Conservation (phyloP, 495 filamentous ascomycete genomes). For the Hypoxylon cercidicola region DNA sequence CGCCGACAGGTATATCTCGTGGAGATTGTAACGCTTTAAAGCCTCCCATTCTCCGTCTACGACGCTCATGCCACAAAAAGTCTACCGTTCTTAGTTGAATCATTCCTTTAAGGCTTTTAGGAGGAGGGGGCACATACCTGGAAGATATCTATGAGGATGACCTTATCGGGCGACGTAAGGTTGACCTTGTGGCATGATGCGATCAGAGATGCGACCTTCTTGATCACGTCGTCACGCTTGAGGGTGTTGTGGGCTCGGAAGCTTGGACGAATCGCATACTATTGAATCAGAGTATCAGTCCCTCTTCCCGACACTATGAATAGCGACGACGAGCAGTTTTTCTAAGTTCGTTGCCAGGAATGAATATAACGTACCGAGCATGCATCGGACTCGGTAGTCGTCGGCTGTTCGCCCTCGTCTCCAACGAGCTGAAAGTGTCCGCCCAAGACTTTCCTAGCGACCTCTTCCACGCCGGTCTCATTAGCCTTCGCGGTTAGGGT, state of each 20-base stretch:
- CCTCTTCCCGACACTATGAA: neutral
- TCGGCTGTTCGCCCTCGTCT: conserved; percentile 24
- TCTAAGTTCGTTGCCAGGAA: neutral
- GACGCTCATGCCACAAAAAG: conserved; percentile 58
- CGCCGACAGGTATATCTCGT: conserved; percentile 54
- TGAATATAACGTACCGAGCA: conserved; percentile 34
- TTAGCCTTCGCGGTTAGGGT: conserved; percentile 79
- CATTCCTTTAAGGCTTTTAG: neutral
- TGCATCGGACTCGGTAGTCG: conserved; percentile 9
- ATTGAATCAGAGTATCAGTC: conserved; percentile 6
- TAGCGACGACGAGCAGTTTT: neutral
- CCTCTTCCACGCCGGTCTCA: conserved; percentile 75
- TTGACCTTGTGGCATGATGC: conserved; percentile 78
- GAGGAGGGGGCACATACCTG: conserved; percentile 67
- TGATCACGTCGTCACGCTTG: conserved; percentile 79
- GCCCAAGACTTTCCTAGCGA: conserved; percentile 74
- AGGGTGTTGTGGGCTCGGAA: conserved; percentile 82
- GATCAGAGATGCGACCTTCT: conserved; percentile 72
- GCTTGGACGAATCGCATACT: conserved; percentile 92
- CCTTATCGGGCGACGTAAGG: conserved; percentile 79
- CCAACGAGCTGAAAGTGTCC: conserved; percentile 73
- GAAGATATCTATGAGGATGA: conserved; percentile 89
- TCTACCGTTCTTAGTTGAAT: conserved; percentile 42
- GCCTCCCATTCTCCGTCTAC: conserved; percentile 63
- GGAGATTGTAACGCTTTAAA: conserved; percentile 59